Evolutionary conservation across 345 rosid genomes (phyloP).

Genomic region (Tarenaya hassleriana): DNA sequence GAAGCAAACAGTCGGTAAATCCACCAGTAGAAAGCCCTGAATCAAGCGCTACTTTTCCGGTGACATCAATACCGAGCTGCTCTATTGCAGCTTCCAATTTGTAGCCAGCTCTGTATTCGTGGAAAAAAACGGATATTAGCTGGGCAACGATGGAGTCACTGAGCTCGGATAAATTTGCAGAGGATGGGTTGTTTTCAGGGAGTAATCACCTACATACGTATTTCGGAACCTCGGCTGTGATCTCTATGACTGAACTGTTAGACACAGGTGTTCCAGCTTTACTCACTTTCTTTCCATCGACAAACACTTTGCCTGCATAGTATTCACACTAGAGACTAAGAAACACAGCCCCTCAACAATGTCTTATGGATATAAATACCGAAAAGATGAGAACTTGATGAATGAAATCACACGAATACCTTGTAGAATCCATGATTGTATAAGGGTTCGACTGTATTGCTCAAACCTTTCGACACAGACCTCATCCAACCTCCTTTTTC

Average conservation of each 20-base stretch:
- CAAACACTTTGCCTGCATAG: slow-evolving; percentile 72
- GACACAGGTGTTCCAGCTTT: slow-evolving; percentile 90
- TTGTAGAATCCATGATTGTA: slow-evolving; percentile 93
- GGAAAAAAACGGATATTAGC: slow-evolving; percentile 9
- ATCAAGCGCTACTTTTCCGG: slow-evolving; percentile 90
- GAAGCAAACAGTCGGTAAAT: slow-evolving; percentile 92
- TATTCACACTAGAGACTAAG: slow-evolving; percentile 12
- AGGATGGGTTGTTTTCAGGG: slow-evolving; percentile 19
- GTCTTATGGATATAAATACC: neutral
- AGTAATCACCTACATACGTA: slow-evolving; percentile 98
- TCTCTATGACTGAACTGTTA: slow-evolving; percentile 57
- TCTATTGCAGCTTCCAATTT: slow-evolving; percentile 95
- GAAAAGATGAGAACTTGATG: neutral
- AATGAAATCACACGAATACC: slow-evolving; percentile 34
- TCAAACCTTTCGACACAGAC: slow-evolving; percentile 84
- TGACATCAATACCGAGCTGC: slow-evolving; percentile 70
- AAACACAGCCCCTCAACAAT: neutral
- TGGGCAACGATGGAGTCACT: slow-evolving; percentile 8
- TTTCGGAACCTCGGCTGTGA: slow-evolving; percentile 80
- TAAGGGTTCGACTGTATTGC: slow-evolving; percentile 70
- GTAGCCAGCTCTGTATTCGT: slow-evolving; percentile 64
- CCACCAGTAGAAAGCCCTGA: slow-evolving; percentile 96
- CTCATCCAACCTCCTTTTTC: slow-evolving; percentile 87
- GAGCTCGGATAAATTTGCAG: slow-evolving; percentile 4
- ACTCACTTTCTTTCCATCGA: slow-evolving; percentile 71